Evolutionary conservation across 208 protist species (phyloP), one percentile per base, ranked within the genome.

Genomic region (Leishmania amazonensis): DNA sequence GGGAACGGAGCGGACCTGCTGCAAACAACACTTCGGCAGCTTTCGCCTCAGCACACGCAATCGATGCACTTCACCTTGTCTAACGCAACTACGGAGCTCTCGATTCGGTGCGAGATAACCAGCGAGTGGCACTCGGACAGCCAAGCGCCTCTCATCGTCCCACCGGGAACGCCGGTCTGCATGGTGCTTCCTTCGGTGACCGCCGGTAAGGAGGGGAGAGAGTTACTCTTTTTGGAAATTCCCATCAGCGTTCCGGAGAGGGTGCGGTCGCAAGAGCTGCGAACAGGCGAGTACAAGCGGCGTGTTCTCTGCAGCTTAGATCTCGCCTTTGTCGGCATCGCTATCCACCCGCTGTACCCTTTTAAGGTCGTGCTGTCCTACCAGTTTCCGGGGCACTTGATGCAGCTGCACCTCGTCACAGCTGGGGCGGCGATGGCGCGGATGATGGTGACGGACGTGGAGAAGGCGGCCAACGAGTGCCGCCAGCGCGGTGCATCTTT

Each of bases 291-390:
- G 64, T 83, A 74, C 74, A 83, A 81, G 80, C 78, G 85, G 65
- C 80, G 81, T 21, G 87, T 94, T 2, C 58, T 93, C 24, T 76
- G 92, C 40, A 81, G 87, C 38, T 76, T 92, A 6, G 85, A 91
- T 58, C 60, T 88, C 24, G 85, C 86, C 60, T 95, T 89, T 47
- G 81, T 90, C 15, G 80, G 79, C 21, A 64, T 84, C 38, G 57
- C 47, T 17, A 13, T 82, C 8, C 71, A 76, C 42, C 76, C 65
- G 3, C 70, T 17, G 15, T 81, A 84, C 72, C 75, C 84, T 17
- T 95, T 92, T 73, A 86, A 89, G 42, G 85, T 90, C 8, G 72
- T 93, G 7, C 42, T 94, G 15, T 84, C 84, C 4, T 85, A 89
- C 77, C 80, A 84, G 62, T 78, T 87, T 24, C 81, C 89, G 4